Percentiles rank a stretch among this genome's conserved stretches.
phyloP scores from a whole-genome alignment of 805 yeast genomes.

The Maudiozyma serrabonitensis region DNA sequence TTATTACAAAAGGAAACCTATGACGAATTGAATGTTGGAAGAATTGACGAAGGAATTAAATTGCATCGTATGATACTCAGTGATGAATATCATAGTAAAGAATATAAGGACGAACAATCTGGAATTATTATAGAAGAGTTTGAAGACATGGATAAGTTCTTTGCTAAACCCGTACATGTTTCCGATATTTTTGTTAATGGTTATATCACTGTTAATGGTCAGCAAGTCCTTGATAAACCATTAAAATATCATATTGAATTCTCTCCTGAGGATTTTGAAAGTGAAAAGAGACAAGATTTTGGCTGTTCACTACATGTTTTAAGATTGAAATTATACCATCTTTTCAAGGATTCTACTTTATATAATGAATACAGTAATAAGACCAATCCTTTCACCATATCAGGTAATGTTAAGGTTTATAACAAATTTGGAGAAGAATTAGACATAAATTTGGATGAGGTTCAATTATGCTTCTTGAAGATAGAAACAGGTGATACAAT shows the following conservation, averaged over 20 bases:
- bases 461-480: conserved; percentile 41
- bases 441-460: conserved; percentile 31
- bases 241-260: conserved; percentile 64
- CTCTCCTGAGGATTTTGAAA: conserved; percentile 68
- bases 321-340: conserved; percentile 43
- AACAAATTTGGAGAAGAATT: conserved; percentile 26
- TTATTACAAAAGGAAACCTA: conserved; percentile 26
- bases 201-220: conserved; percentile 27
- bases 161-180: conserved; percentile 69
- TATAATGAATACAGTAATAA: conserved; percentile 17
- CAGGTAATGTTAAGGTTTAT: conserved; percentile 30
- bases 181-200: conserved; percentile 58
- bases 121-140: conserved; percentile 29
- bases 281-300: conserved; percentile 47
- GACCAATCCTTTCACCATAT: conserved; percentile 18
- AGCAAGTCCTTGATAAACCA: conserved; percentile 26
- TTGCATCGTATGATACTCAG: conserved; percentile 24
- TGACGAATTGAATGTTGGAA: conserved; percentile 23
- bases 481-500: conserved; percentile 45
- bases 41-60: conserved; percentile 23
- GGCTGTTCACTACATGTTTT: conserved; percentile 63
- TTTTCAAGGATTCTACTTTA: conserved; percentile 40
- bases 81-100: conserved; percentile 28
- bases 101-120: conserved; percentile 24
- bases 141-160: conserved; percentile 49